Evolutionary conservation across 768 basidiomycete genomes (phyloP), one percentile per base, ranked within the genome.

Genomic region (Kwoniella newhampshirensis): DNA sequence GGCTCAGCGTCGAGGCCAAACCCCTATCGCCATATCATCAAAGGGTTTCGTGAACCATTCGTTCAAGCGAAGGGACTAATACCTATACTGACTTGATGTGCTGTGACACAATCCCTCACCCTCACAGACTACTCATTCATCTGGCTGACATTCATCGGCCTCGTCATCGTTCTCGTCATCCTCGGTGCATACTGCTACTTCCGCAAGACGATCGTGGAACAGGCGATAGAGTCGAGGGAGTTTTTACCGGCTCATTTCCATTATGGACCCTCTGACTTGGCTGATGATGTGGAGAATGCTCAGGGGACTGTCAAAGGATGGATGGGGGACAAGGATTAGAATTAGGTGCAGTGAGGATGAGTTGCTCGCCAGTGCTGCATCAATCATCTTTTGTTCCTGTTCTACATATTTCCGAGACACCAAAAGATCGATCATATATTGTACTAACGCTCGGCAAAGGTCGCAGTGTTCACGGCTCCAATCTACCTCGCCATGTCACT

Each of bases 241-340:
- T 63, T 69, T 30, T 47, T 67, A 17, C 60, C 70, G 20, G 59
- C 67, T 3, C 62, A 60, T 8, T 57, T 60, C 39, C 70, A 66
- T 44, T 65, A 64, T 39, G 35, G 44, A 5, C 57, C 63, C 15
- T 63, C 65, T 9, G 66, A 69, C 35, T 42, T 59, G 25, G 20
- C 27, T 15, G 30, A 53, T 8, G 51, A 59, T 18, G 50, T 28
- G 7, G 26, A 26, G 23, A 23, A n/a, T 11, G 50, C 37, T 12
- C 37, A 23, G 20, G 47, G 37, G 21, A 35, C 23, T n/a, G 37
- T 56, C 18, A 26, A 48, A 26, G 54, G 47, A n/a, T 41, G 40
- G 40, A 7, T 41, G 21, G 40, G 17, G 40, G 17, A 41, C 5
- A 21, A 17, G 32, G 32, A 32, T 32, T n/a, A n/a, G n/a, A n/a